These are phyloP conservation scores for Amphichorda felina DNA, from an alignment of 2,329 filamentous ascomycete genomes.

Conservation along the genomic window DNA sequence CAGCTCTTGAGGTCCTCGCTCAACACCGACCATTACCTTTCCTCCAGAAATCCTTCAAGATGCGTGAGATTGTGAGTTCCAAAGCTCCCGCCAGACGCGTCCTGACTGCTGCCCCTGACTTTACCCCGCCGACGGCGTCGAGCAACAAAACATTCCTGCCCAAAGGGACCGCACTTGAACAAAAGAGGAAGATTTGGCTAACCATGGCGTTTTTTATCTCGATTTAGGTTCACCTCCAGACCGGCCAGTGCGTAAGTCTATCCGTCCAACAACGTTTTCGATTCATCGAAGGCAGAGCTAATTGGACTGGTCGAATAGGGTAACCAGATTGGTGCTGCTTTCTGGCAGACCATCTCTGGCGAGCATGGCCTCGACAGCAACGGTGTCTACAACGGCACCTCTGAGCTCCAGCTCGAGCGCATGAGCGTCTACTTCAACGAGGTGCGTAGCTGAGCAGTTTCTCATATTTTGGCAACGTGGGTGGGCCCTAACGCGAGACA, in stretches of 20 bases:
- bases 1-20: constrained; percentile 17
- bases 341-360: constrained; percentile 86
- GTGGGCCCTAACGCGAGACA: background rate
- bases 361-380: constrained; percentile 96
- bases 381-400: constrained; percentile 97
- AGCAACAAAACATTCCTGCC: constrained; percentile 7
- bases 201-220: constrained; percentile 32
- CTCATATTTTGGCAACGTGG: too few relatives aligned
- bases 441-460: constrained; percentile 21
- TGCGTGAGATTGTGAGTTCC: constrained; percentile 58
- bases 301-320: constrained; percentile 44
- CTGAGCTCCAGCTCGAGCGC: constrained; percentile 97
- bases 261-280: background rate
- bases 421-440: constrained; percentile 99
- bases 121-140: constrained; percentile 17
- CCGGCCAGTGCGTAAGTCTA: constrained; percentile 86
- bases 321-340: constrained; percentile 99
- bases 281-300: background rate
- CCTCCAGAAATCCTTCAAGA: constrained; percentile 25
- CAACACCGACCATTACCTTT: constrained; percentile 7
- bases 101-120: constrained; percentile 20
- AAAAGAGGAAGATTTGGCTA: constrained; percentile 27
- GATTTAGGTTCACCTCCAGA: constrained; percentile 95
- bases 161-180: background rate
- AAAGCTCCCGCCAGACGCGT: constrained; percentile 22